These are phyloP conservation scores for Dioszegia crocea DNA, from an alignment of 768 basidiomycete species.

Conservation along the genomic window DNA sequence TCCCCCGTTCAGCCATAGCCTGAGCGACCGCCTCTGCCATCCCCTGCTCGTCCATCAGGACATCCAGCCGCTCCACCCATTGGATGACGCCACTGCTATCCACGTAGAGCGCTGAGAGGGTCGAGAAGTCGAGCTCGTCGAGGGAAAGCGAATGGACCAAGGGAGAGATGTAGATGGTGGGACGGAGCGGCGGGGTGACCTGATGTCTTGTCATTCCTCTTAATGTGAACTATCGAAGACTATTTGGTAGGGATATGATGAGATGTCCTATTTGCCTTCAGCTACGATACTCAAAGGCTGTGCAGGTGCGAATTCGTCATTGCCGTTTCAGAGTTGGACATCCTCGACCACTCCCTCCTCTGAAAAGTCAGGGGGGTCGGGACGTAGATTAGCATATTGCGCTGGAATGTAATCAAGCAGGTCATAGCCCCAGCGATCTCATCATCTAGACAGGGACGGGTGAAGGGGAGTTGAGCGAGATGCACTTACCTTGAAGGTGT, in stretches of 20 bases:
- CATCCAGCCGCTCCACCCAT: conserved; percentile 59
- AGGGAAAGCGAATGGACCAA: conserved; percentile 40
- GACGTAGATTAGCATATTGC: conserved; percentile 17
- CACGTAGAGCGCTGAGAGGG: conserved; percentile 60
- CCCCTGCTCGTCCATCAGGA: conserved; percentile 48
- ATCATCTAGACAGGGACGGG: conserved; percentile 5
- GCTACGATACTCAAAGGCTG: too few relatives aligned
- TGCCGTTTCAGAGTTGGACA: background rate
- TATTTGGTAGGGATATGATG: too few relatives aligned
- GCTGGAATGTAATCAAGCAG: conserved; percentile 17
- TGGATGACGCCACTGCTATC: conserved; percentile 58
- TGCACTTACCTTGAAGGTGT: too few relatives aligned
- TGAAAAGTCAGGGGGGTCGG: background rate
- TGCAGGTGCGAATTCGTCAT: background rate
- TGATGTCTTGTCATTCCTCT: background rate
- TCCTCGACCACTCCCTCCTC: background rate
- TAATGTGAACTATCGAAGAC: too few relatives aligned
- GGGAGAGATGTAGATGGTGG: conserved; percentile 26
- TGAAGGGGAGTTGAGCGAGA: background rate
- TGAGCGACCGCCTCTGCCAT: conserved; percentile 50
- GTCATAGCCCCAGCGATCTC: conserved; percentile 26
- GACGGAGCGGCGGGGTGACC: background rate
- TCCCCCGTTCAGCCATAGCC: conserved; percentile 57
- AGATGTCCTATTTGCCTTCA: too few relatives aligned
- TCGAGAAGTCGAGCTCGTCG: conserved; percentile 48